These are phyloP conservation scores for Globisporangium heterothallicum DNA, from an alignment of 352 stramenopile species.

Conservation along the genomic window DNA sequence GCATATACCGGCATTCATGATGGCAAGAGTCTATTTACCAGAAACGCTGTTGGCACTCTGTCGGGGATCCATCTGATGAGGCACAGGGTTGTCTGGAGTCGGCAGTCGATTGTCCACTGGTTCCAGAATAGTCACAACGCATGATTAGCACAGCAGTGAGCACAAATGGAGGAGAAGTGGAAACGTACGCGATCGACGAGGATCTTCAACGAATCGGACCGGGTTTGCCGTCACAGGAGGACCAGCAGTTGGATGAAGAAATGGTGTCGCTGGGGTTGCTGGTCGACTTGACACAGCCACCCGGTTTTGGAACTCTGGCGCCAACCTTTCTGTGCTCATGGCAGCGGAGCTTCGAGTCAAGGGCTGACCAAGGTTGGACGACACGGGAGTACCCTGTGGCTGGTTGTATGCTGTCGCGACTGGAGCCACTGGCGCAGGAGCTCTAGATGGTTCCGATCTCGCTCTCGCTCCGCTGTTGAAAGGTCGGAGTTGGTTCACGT, in stretches of 20 bases:
- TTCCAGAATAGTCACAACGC: too few species aligned
- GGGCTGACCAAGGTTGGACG: background rate
- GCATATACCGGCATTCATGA: too few species aligned
- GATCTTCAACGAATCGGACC: constrained; percentile 13
- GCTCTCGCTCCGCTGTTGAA: constrained; percentile 25
- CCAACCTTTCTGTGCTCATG: constrained; percentile 8
- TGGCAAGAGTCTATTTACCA: background rate
- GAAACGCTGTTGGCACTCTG: background rate
- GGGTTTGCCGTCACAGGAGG: background rate
- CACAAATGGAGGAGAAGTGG: too few species aligned
- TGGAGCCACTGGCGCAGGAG: constrained; percentile 11
- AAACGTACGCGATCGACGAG: constrained; percentile 11
- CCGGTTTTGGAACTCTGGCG: constrained; percentile 11
- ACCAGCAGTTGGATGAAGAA: constrained; percentile 7
- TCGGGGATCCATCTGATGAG: background rate
- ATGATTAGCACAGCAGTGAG: too few species aligned
- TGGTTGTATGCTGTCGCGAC: background rate
- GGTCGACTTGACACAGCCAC: constrained; percentile 19
- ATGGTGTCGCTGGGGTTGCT: constrained; percentile 17
- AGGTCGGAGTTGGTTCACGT: constrained; percentile 63
- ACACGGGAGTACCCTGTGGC: background rate
- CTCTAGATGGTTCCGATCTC: constrained; percentile 8
- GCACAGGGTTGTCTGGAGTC: background rate
- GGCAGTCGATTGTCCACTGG: background rate
- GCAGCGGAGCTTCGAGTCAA: background rate